A percentile compares a stretch with the other conserved stretches of the same genome.
Conservation (phyloP, 768 basidiomycete species). For the Lepiota venenata region DNA sequence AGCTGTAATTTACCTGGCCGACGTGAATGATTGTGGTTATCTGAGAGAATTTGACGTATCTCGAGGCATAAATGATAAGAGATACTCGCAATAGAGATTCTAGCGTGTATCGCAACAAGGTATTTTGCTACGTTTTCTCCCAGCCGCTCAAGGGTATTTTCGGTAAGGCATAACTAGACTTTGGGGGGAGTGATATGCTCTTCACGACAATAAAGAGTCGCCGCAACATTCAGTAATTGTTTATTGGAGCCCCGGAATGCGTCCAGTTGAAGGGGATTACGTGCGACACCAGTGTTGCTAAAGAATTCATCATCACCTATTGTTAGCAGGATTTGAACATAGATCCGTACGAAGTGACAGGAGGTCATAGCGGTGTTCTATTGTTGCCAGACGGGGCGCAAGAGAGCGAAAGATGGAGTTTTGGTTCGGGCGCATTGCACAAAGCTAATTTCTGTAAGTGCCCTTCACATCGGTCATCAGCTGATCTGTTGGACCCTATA, state of each 20-base stretch:
- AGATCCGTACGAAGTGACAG: conserved; percentile 81
- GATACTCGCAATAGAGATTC: conserved; percentile 39
- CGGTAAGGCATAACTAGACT: conserved; percentile 21
- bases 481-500: background rate
- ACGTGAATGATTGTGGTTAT: conserved; percentile 14
- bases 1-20: conserved; percentile 63
- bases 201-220: conserved; percentile 55
- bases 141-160: conserved; percentile 59
- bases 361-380: conserved; percentile 56
- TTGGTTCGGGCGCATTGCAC: conserved; percentile 11
- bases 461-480: background rate
- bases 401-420: conserved; percentile 15
- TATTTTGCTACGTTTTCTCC: conserved; percentile 76
- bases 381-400: no score
- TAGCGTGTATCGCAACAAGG: conserved; percentile 76
- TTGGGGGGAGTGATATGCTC: conserved; percentile 26
- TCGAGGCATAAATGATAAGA: conserved; percentile 71
- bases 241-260: conserved; percentile 75
- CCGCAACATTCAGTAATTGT: conserved; percentile 83
- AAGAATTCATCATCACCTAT: conserved; percentile 99
- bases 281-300: conserved; percentile 31
- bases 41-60: conserved; percentile 46
- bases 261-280: conserved; percentile 79
- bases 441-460: background rate
- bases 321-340: conserved; percentile 73